Evolutionary conservation across 768 basidiomycete genomes (phyloP).

Genomic region (Tubosaeta brunneosetosa): DNA sequence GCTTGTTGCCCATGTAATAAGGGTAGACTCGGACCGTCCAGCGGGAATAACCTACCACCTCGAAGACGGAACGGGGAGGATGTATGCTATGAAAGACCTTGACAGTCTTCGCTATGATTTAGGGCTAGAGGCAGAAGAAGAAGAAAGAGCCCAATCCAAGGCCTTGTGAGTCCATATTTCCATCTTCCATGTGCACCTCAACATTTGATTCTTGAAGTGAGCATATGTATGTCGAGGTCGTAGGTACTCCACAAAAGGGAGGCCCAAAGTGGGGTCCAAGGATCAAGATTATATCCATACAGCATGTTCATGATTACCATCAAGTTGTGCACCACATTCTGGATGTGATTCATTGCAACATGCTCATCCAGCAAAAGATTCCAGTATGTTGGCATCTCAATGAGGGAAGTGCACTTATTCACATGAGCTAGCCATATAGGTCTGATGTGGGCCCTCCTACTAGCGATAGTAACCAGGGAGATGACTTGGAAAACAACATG

Average conservation of each 20-base stretch:
- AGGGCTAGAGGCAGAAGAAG: slow-evolving; percentile 2
- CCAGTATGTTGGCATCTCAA: slow-evolving; percentile 5
- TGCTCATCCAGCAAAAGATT: slow-evolving; percentile 4
- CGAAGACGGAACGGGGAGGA: slow-evolving; percentile 38
- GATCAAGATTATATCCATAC: slow-evolving; percentile 14
- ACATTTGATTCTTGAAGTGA: slow-evolving; percentile 10
- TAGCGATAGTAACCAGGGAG: neutral
- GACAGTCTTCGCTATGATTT: neutral
- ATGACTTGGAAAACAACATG: neutral
- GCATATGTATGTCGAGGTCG: slow-evolving; percentile 17
- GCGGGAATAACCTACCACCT: slow-evolving; percentile 17
- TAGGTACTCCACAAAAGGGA: neutral
- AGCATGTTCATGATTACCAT: slow-evolving; percentile 13
- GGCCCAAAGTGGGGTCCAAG: neutral
- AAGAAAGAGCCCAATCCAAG: slow-evolving; percentile 3
- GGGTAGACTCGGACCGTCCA: slow-evolving; percentile 9
- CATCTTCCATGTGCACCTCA: neutral
- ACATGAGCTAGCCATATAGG: slow-evolving; percentile 6
- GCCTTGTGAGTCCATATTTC: slow-evolving; percentile 15
- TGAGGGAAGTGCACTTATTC: neutral
- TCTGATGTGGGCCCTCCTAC: neutral
- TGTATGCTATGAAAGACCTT: slow-evolving; percentile 8
- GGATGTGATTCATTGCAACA: slow-evolving; percentile 16
- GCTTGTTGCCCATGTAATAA: slow-evolving; percentile 44
- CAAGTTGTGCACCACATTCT: slow-evolving; percentile 27